Base-by-base conservation (phyloP, 192 early-diverging fungal genomes). In the Linnemannia zychae region DNA sequence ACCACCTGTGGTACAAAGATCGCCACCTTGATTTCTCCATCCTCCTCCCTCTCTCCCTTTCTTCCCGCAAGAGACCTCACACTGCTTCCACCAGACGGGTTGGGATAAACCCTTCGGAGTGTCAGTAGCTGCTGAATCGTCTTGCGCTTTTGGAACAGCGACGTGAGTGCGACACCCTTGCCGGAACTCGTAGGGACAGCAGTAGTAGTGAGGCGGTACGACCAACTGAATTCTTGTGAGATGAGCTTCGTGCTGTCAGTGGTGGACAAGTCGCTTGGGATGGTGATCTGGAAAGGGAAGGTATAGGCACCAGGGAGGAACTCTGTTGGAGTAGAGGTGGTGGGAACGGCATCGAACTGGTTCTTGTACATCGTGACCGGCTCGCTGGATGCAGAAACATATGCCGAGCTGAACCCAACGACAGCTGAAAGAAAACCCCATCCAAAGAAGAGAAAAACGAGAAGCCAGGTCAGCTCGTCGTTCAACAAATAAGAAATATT, bases 261-360 rank as follows among this genome's bases (percentile, higher is more conserved):
- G 7, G 85, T 67, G 38, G 74, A 60, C 1, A 76, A 60, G 46
- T 76, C 60, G 20, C 63, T 40, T 9, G 63, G 74, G 74, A 76
- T 49, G 17, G 44, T 4, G 44, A 76, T 40, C 4, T 63, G 31
- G 33, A 76, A 76, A 2, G 74, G 57, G 65, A 76, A 76, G 31
- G 44, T 33, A 60, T 76, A 76, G 24, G 66, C 65, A 4, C 74
- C 74, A 2, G 71, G 71, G 20, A 16, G 15, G 20, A 49, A 73
- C 7, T 47, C 49, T 4, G 49, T 73, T 53, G 71, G 49, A 12
- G 65, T 20, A 3, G 69, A 13, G 17, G 69, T 15, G 3, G 4
- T 2, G 24, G 37, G n/a, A 24, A 71, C 48, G 11, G 46, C 69
- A 22, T 46, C 38, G 69, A 71, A 71, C 48, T 46, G 38, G 69